Base-by-base conservation (phyloP, 2,329 filamentous ascomycete genomes). In the Chrysoporthe puriensis region DNA sequence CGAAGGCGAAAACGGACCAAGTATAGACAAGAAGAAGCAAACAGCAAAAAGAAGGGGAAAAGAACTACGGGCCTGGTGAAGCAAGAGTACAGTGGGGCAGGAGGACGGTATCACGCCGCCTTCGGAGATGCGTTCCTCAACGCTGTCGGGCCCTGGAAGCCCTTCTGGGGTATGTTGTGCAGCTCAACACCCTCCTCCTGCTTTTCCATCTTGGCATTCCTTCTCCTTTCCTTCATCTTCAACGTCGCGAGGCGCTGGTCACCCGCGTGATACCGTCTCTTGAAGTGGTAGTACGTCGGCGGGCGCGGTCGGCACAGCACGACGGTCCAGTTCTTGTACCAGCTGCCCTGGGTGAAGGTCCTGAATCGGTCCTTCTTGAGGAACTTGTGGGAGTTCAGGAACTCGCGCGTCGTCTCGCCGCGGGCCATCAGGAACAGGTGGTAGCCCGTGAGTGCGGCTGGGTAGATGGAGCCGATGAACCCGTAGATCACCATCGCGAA, bases 341-440 rank as follows among this genome's bases (percentile, higher is more conserved):
- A 82, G 72, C 83, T 91, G 46, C 89, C 90, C 75, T 96, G 94
- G 1, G 89, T 94, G 74, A 97, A 99, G 1, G 96, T 93, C 56
- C 94, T 86, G 79, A 97, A 96, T 14, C 96, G 89, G 77, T 99
- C 95, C 73, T 91, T 91, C 80, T 96, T 96, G 71, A 91, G 83
- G 77, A 99, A 98, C 79, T 98, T 98, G 79, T 97, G 93, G 4
- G 92, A 94, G 79, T 97, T 97, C 71, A 99, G 88, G 77, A 97
- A 97, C 79, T 99, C 96, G 73, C 96, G 86, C 0, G 96, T 99
- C 0, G 95, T 99, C 82, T 99, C 95, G 61, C 95, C 96, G 43
- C 95, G 86, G 7, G 89, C 91, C 81, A 96, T 93, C 56, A 99
- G 85, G 81, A 97, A 97, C 59, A 98, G 77, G 79, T 99, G 96